Base-by-base conservation (phyloP, 768 basidiomycete genomes). In the Podaxis mareebaensis region DNA sequence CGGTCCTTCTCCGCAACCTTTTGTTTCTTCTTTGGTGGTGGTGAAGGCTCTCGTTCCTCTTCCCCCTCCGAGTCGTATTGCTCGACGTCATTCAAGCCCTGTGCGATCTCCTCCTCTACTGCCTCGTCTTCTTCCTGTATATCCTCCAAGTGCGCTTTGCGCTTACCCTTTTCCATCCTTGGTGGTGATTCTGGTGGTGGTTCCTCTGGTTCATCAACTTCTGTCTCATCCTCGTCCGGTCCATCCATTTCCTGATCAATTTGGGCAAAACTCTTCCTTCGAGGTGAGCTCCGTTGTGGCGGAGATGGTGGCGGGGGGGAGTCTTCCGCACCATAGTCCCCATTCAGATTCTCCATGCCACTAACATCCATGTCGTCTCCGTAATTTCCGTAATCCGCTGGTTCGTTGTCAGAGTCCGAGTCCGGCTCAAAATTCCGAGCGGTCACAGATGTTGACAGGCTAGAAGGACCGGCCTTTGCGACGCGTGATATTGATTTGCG, bases 241-340 rank as follows among this genome's bases (percentile, higher is more conserved):
- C 81, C 78, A 12, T 79, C 78, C 13, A 78, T 79, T n/a, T 81
- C 83, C 48, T 80, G 79, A 63, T 79, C 81, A 69, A 84, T 77
- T 56, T 81, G 80, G 7, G 75, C 73, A 58, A 86, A 86, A 65
- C 77, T 85, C 8, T 75, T 74, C 54, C 74, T 74, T n/a, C 75
- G 73, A 24, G 74, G 75, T 13, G 73, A 70, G 30, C 55, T 63
- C 20, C 24, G 28, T 20, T 57, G 61, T 24, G 36, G 33, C 38
- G 59, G 36, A 6, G 61, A 53, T 28, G 61, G 52, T n/a, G 17
- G 53, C 17, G 60, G 53, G 20, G 26, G 69, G 6, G 65, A 64
- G 46, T 67, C 68, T 4, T 68, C 63, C 51, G 60, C 63, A 54
- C 66, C 74, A 60, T 75, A 71, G 44, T 76, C 71, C 39, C 72